phyloP scores from a whole-genome alignment of 129 eudicot species.

The Escallonia rubra region DNA sequence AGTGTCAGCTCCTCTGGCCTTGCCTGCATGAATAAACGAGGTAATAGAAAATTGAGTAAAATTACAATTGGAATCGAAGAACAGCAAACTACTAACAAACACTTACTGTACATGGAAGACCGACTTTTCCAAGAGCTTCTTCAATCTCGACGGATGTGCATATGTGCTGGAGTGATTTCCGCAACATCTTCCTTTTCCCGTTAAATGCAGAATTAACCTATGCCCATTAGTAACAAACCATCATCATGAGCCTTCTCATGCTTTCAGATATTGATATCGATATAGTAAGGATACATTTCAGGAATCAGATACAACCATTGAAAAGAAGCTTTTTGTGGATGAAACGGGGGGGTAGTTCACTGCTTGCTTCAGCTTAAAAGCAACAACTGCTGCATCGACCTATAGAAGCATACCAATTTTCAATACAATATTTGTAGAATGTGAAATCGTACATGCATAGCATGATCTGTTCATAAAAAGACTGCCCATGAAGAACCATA shows the following conservation, averaged over 20 bases:
- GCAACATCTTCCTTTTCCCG: conserved; percentile 89
- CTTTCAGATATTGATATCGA: not conserved
- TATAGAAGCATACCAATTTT: conserved; percentile 19
- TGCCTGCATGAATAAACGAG: conserved; percentile 44
- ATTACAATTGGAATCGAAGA: not conserved
- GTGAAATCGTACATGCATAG: not conserved
- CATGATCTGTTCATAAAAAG: too few relatives aligned
- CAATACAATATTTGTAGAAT: not conserved
- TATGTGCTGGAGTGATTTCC: conserved; percentile 77
- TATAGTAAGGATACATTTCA: not conserved
- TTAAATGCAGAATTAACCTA: conserved; percentile 91
- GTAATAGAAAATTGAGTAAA: not conserved
- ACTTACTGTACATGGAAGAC: conserved; percentile 61
- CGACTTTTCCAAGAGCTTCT: conserved; percentile 59
- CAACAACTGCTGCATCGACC: conserved; percentile 96
- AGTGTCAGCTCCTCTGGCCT: conserved; percentile 84
- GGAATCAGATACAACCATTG: conserved; percentile 50
- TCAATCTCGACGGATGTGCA: conserved; percentile 60
- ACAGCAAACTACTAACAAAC: not conserved
- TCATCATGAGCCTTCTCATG: too few relatives aligned
- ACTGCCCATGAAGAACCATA: too few relatives aligned
- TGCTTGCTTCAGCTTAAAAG: conserved; percentile 62
- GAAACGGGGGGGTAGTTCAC: conserved; percentile 74
- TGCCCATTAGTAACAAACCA: not conserved
- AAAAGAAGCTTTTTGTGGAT: conserved; percentile 81